Base-by-base conservation (phyloP, 192 early-diverging fungal genomes). In the Lunasporangiospora selenospora region DNA sequence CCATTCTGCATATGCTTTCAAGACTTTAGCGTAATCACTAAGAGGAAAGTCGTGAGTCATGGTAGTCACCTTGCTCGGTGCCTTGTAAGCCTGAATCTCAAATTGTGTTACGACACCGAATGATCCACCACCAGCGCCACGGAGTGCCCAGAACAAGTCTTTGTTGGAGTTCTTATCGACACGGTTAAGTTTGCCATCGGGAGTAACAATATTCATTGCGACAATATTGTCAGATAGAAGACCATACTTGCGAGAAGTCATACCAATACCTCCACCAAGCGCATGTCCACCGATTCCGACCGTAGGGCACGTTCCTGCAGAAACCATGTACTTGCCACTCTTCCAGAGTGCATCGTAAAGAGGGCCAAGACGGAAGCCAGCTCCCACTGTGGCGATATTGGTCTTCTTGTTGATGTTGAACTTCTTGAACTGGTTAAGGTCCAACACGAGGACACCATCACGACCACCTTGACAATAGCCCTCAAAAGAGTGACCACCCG, bases 81-180 rank as follows among this genome's bases (percentile, higher is more conserved):
- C 45, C 50, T 62, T 62, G 37, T 55, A 44, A 30, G 73, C 50
- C 41, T 54, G 38, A 36, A 84, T 47, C 8, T 57, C 73, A 30
- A 80, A 75, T 11, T 71, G 45, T 12, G 78, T 77, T 18, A 83
- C 77, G 9, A 85, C 65, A 34, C 70, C 81, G 61, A 49, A 83
- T 16, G 54, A 77, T n/a, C 77, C 73, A 37, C 78, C 80, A 6
- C 87, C 87, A 11, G 81, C 89, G n/a, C 87, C 88, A 36, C 85
- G 65, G 3, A 88, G 45, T 0, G 87, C 85, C 67, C 75, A 90
- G 49, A 86, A 90, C 16, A 90, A 55, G 63, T 90, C 88, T 6
- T 53, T 21, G 54, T 89, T 73, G 23, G 69, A 5, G 3, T 46
- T 50, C 6, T 52, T 54, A 41, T 56, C 75, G 24, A 66, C 79